Evolutionary conservation across 2,329 filamentous ascomycete species (phyloP).

Genomic region (Exophiala spinifera): DNA sequence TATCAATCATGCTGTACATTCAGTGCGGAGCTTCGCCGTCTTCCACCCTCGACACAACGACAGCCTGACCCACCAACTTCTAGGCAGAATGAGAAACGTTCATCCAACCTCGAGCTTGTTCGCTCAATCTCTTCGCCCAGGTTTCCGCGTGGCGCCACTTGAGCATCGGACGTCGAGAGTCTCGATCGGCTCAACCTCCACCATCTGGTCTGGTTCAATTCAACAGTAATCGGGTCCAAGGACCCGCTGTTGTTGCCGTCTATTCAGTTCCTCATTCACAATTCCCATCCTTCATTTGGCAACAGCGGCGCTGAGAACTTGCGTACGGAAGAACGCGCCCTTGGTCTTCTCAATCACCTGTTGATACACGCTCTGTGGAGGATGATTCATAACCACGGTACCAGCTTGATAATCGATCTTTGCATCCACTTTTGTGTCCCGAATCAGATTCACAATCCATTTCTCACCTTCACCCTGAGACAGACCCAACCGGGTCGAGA

Average conservation of each 20-base stretch:
- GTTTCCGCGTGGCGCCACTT: no score
- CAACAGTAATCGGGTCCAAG: no score
- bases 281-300: slow-evolving; percentile 41
- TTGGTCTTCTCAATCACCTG: slow-evolving; percentile 99
- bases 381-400: slow-evolving; percentile 99
- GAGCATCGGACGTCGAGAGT: no score
- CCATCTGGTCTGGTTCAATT: background rate
- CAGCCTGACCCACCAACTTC: no score
- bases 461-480: slow-evolving; percentile 97
- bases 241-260: background rate
- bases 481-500: slow-evolving; percentile 86
- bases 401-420: slow-evolving; percentile 99
- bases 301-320: slow-evolving; percentile 70
- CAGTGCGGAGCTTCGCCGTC: background rate
- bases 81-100: no score
- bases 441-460: slow-evolving; percentile 99
- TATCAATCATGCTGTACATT: slow-evolving; percentile 9
- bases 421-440: slow-evolving; percentile 93
- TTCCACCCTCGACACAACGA: no score
- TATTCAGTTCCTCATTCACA: background rate
- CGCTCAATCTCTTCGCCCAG: no score
- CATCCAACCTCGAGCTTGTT: no score
- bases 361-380: slow-evolving; percentile 96
- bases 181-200: background rate
- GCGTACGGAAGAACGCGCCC: slow-evolving; percentile 97